These are phyloP conservation scores for Sparassis latifolia DNA, from an alignment of 1,284 basidiomycete species.

Conservation along the genomic window DNA sequence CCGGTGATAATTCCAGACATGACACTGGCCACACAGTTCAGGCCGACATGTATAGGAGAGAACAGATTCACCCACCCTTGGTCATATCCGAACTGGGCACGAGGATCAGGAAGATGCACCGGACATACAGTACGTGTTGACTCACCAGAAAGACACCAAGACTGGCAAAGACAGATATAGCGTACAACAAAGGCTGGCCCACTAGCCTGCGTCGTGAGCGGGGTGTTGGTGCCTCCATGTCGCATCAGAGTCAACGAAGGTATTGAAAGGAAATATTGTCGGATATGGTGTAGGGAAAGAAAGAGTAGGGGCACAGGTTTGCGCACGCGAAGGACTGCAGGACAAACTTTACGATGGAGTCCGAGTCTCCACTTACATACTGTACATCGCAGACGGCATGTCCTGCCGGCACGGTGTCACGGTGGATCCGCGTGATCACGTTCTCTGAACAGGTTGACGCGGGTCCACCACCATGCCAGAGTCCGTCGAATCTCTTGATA, in stretches of 20 bases:
- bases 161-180: constrained; percentile 79
- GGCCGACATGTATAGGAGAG: constrained; percentile 4
- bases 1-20: constrained; percentile 94
- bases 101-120: constrained; percentile 2
- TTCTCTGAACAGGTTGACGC: too few relatives aligned
- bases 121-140: neutral
- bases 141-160: constrained; percentile 84
- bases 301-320: neutral
- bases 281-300: neutral
- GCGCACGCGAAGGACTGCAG: too few relatives aligned
- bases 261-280: constrained; percentile 2
- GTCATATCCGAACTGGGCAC: constrained; percentile 80
- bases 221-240: constrained; percentile 19
- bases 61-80: constrained; percentile 64
- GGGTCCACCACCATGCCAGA: constrained; percentile 26
- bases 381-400: too few relatives aligned
- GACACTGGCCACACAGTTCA: constrained; percentile 43
- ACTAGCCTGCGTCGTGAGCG: constrained; percentile 50
- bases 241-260: constrained; percentile 20
- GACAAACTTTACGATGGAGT: too few relatives aligned
- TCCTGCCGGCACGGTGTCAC: too few relatives aligned
- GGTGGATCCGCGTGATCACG: too few relatives aligned
- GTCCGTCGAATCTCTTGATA: constrained; percentile 40
- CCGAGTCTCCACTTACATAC: too few relatives aligned
- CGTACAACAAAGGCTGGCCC: constrained; percentile 77